Evolutionary conservation across 345 rosid species (phyloP), one percentile per base, ranked within the genome.

Genomic region (Pseudoturritis turrita): DNA sequence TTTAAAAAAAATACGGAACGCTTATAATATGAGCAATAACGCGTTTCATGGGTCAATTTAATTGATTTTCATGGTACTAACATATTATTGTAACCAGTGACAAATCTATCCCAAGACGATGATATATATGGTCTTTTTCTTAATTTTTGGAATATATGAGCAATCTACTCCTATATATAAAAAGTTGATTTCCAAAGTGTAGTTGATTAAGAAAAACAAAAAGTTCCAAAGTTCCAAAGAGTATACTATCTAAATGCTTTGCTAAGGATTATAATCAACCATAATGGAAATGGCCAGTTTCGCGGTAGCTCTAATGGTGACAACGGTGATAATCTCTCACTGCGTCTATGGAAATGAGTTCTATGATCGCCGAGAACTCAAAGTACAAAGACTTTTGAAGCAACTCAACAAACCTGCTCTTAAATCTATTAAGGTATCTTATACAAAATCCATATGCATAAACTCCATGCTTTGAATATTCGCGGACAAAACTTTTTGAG

Each of bases 371-470:
- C 51, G 0, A 2, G 45, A 69, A 44, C 14, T 33, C 11, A 68
- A 85, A 65, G 79, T 88, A 35, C 81, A 75, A 26, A 83, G 68
- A 60, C 83, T 78, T 44, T 33, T 33, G 44, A 64, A 33, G 7
- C 82, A 76, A 44, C 68, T 86, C 43, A 88, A 86, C 77, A 88
- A 88, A 76, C 82, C 87, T 29, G 77, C 88, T 28, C 62, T 83
- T 49, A 86, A 81, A 65, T 77, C 84, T 63, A 86, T 86, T 68
- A 65, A 80, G 87, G 93, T 86, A 53, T 43, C 1, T 53, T 40
- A 58, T 28, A 56, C 3, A 33, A 40, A 7, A 6, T 31, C 7
- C 7, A 3, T 44, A 19, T 50, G 6, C 14, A 39, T 17, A 33
- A 10, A 14, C 21, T 23, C 50, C 9, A 60, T 60, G 22, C 22